These are phyloP conservation scores for Domatiomyces globalis DNA, from an alignment of 2,329 filamentous ascomycete species.

Conservation along the genomic window DNA sequence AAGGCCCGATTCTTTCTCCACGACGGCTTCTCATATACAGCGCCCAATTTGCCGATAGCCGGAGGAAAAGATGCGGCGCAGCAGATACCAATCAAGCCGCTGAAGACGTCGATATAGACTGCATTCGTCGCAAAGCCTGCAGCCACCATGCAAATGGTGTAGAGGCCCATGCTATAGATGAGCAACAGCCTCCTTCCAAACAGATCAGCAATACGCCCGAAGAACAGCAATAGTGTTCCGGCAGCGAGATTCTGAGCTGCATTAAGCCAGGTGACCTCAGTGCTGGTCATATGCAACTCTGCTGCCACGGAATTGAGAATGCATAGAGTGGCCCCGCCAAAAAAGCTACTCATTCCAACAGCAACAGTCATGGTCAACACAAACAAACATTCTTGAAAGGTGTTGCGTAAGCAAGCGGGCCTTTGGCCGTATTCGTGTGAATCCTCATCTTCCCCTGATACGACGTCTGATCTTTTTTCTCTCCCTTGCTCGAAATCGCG, in stretches of 20 bases:
- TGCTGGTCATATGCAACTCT: constrained; percentile 48
- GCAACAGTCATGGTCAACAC: constrained; percentile 54
- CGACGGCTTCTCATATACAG: constrained; percentile 47
- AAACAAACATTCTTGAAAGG: constrained; percentile 50
- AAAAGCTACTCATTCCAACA: constrained; percentile 48
- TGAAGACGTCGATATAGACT: constrained; percentile 48
- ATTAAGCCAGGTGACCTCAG: constrained; percentile 54
- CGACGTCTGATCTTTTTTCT: too few relatives aligned
- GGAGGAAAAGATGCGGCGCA: constrained; percentile 51
- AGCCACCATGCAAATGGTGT: constrained; percentile 42
- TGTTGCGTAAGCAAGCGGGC: constrained; percentile 48
- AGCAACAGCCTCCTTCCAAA: constrained; percentile 51
- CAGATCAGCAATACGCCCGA: constrained; percentile 51
- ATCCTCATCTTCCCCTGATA: background rate
- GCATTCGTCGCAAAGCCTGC: constrained; percentile 47
- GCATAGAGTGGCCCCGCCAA: constrained; percentile 45
- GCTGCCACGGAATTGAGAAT: constrained; percentile 47
- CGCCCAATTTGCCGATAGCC: constrained; percentile 49
- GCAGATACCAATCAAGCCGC: constrained; percentile 50
- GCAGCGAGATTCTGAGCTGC: constrained; percentile 48
- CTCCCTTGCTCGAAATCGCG: too few relatives aligned
- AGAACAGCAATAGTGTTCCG: constrained; percentile 51
- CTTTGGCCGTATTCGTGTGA: constrained; percentile 15
- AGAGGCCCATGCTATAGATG: constrained; percentile 44
- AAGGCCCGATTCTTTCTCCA: constrained; percentile 52